Percentiles rank a stretch among this genome's conserved stretches.
Evolutionary conservation across 2,329 filamentous ascomycete species (phyloP).

Genomic region (Eutypa lata): DNA sequence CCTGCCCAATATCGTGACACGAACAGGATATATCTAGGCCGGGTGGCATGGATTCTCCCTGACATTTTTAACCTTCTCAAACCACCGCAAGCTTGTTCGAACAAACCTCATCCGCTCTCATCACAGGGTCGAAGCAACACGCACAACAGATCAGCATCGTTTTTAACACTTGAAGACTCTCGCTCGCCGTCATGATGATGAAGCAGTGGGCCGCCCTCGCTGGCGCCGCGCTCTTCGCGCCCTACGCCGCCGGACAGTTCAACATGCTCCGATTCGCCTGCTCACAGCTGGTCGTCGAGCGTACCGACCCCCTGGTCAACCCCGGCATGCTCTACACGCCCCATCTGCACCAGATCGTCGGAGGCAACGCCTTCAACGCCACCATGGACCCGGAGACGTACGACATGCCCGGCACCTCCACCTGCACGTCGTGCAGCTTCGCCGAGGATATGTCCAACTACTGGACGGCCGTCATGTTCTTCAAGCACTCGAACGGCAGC

Average conservation of each 20-base stretch:
- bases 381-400: constrained; percentile 37
- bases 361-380: constrained; percentile 43
- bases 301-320: constrained; percentile 44
- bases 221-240: constrained; percentile 28
- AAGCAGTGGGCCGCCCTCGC: constrained; percentile 32
- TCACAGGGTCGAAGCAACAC: neutral
- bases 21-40: neutral
- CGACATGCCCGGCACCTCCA: constrained; percentile 33
- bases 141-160: neutral
- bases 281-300: constrained; percentile 45
- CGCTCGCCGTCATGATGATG: constrained; percentile 17
- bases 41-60: neutral
- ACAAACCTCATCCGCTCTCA: neutral
- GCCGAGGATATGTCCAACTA: constrained; percentile 44
- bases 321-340: constrained; percentile 42
- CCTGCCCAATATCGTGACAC: neutral
- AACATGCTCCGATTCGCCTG: constrained; percentile 46
- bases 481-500: constrained; percentile 40
- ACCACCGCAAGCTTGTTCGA: neutral
- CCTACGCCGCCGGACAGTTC: constrained; percentile 29
- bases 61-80: neutral
- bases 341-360: constrained; percentile 46
- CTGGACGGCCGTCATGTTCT: constrained; percentile 46
- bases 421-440: constrained; percentile 43
- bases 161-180: neutral